Conservation (phyloP, 768 basidiomycete species). For the Termitomyces sp. region DNA sequence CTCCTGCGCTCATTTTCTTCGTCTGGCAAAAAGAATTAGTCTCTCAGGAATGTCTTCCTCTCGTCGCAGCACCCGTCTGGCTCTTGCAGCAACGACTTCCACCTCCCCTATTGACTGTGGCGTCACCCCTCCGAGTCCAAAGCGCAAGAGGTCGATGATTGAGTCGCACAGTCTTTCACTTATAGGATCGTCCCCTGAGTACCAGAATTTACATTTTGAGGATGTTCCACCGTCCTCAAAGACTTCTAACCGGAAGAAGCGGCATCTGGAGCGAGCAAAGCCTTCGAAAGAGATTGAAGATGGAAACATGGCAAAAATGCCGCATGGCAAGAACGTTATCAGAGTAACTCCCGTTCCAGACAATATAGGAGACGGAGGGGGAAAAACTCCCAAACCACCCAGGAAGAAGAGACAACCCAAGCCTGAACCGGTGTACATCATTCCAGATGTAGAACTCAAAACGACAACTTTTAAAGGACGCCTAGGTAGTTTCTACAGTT, state of each 20-base stretch:
- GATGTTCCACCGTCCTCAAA: not conserved
- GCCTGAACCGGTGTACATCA: conserved; percentile 57
- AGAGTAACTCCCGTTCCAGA: not conserved
- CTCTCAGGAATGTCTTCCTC: not conserved
- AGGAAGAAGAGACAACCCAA: conserved; percentile 26
- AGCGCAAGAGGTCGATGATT: not conserved
- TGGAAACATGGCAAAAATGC: not conserved
- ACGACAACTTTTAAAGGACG: conserved; percentile 69
- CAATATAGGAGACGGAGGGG: not conserved
- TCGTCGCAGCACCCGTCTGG: conserved; percentile 10
- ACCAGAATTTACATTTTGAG: not conserved
- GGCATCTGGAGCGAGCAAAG: not conserved
- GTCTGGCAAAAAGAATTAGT: not conserved
- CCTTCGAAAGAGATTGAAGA: not conserved
- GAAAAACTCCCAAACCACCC: conserved; percentile 4
- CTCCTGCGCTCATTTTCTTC: not conserved
- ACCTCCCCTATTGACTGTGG: conserved; percentile 1
- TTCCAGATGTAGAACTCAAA: conserved; percentile 68
- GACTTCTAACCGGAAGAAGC: not conserved
- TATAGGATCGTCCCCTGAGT: not conserved
- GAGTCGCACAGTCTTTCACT: not conserved
- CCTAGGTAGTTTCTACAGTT: conserved; percentile 32
- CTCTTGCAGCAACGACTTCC: not conserved
- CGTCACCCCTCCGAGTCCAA: not conserved
- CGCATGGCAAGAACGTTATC: not conserved